Evolutionary conservation across 257 asterid species (phyloP), one percentile per base, ranked within the genome.

Genomic region (Solanum tarapatanum): DNA sequence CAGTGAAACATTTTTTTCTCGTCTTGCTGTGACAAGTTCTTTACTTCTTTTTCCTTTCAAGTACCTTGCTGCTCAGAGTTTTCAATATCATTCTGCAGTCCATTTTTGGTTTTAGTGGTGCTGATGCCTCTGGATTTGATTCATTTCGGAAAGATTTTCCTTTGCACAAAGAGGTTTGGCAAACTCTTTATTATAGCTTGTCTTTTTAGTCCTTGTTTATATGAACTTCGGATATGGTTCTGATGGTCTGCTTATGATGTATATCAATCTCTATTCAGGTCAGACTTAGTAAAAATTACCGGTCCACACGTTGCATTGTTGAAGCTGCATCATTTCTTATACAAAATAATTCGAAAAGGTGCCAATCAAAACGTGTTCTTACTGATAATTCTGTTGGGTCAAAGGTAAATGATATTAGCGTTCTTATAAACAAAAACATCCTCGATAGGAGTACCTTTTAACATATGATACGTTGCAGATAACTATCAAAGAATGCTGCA

Each of bases 41-140:
- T 80, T 28, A 48, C 85, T 48, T 48, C 85, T 16, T 80, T 45
- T 45, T 30, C 85, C 68, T 48, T 79, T 28, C 43, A 28, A 82
- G 69, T 82, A 48, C 43, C 69, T 82, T 19, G 85, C 28, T 48
- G 43, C 43, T 82, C 69, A 82, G 41, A 82, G 28, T 82, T 82
- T 82, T 82, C 69, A 28, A 19, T 28, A 82, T 82, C 77, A 66
- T 89, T 48, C 41, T 75, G 90, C 97, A 95, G 99, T 95, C 98
- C 70, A 97, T 95, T 90, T 97, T 97, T 91, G 94, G 99, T 90
- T 97, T 97, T 87, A 97, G 96, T 84, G 99, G 98, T 58, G 99
- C 99, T 88, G 98, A 94, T 91, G 91, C 86, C 88, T 94, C 95
- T 88, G 99, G 98, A 88, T 97, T 97, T 90, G 94, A 95, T 93